phyloP scores from a whole-genome alignment of 2,329 filamentous ascomycete species.

The Aspergillus udagawae region DNA sequence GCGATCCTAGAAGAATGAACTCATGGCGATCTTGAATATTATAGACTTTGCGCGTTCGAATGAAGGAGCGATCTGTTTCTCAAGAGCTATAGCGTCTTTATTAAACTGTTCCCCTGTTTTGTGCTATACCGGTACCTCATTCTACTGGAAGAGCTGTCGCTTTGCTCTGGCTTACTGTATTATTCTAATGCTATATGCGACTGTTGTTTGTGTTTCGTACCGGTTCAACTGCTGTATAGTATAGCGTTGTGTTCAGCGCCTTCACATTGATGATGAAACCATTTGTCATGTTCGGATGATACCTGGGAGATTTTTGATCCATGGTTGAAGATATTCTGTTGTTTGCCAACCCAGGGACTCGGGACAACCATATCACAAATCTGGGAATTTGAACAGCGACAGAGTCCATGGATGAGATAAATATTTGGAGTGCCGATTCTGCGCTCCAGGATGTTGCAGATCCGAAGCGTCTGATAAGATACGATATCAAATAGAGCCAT shows the following conservation, averaged over 20 bases:
- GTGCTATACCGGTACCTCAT: background rate
- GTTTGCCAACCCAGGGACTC: conserved; percentile 18
- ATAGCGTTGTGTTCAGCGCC: background rate
- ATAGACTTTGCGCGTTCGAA: conserved; percentile 17
- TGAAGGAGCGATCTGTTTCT: background rate
- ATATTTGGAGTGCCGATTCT: background rate
- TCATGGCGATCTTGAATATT: background rate
- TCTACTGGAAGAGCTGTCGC: background rate
- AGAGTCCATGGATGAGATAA: background rate
- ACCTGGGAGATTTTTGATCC: conserved; percentile 14
- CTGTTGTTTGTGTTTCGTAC: background rate
- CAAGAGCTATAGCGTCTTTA: background rate
- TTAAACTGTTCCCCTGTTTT: background rate
- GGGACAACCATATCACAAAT: conserved; percentile 9
- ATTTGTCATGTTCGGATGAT: conserved; percentile 30
- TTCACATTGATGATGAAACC: conserved; percentile 22
- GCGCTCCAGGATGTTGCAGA: background rate
- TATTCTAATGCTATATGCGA: background rate
- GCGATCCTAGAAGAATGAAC: background rate
- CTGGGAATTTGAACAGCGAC: background rate
- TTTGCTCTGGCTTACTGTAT: background rate
- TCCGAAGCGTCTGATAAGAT: background rate
- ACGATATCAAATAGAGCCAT: background rate
- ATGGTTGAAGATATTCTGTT: conserved; percentile 20
- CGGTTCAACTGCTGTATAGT: background rate